A percentile compares a stretch with the other conserved stretches of the same genome.
Conservation (phyloP, 106 monocot genomes). For the Hemerocallis citrina region DNA sequence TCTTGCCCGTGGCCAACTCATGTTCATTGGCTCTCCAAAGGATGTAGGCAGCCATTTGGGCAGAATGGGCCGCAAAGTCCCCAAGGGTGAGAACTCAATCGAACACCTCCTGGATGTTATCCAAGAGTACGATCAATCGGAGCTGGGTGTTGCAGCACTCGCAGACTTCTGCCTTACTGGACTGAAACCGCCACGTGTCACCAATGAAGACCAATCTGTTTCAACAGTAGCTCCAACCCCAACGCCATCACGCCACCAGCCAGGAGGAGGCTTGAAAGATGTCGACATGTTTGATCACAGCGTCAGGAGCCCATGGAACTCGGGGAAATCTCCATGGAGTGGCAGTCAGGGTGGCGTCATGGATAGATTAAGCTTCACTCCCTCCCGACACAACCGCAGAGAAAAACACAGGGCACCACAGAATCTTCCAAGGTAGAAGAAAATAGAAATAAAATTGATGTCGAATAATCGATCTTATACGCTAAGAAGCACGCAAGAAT, state of each 20-base stretch:
- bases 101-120: conserved; percentile 35
- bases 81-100: conserved; percentile 38
- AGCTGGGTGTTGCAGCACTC: conserved; percentile 16
- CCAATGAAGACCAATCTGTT: conserved; percentile 6
- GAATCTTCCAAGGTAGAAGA: conserved; percentile 13
- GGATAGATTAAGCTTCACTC: conserved; percentile 15
- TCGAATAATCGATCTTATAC: too few species aligned
- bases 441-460: too few species aligned
- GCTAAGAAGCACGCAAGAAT: too few species aligned
- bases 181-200: conserved; percentile 25
- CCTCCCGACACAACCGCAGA: conserved; percentile 11
- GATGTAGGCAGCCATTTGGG: conserved; percentile 21
- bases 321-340: conserved; percentile 29
- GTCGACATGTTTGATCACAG: conserved; percentile 13
- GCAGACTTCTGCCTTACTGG: conserved; percentile 40
- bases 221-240: conserved; percentile 10
- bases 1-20: conserved; percentile 28
- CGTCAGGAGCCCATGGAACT: conserved; percentile 13
- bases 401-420: neutral
- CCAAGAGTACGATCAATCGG: conserved; percentile 35
- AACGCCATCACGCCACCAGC: neutral
- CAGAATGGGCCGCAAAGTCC: conserved; percentile 31
- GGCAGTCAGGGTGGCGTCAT: conserved; percentile 23
- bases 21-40: conserved; percentile 25
- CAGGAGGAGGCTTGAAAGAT: neutral